A percentile compares a stretch with the other conserved stretches of the same genome.
Conservation (phyloP, 805 yeast species). For the Wickerhamomyces mucosus region DNA sequence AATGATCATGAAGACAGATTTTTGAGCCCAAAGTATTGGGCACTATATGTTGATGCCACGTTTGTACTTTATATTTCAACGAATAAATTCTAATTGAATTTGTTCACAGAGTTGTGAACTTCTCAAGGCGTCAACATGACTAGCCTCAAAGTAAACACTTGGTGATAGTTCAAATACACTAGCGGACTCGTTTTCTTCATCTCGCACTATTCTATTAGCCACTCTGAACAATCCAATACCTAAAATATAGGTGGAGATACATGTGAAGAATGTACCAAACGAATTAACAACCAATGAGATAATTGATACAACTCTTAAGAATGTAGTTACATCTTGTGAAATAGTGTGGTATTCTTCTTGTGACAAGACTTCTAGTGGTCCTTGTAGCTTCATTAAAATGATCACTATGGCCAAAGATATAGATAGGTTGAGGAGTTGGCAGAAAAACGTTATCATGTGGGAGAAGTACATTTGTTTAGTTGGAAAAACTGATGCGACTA, state of each 20-base stretch:
- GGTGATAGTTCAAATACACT: not conserved
- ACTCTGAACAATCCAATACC: slow-evolving; percentile 7
- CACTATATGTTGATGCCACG: too few species aligned
- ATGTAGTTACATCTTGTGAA: not conserved
- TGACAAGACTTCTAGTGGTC: not conserved
- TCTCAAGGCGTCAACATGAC: too few species aligned
- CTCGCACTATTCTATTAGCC: slow-evolving; percentile 8
- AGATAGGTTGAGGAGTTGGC: slow-evolving; percentile 1
- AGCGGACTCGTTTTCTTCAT: not conserved
- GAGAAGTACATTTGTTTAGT: slow-evolving; percentile 1
- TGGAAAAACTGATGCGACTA: slow-evolving; percentile 5
- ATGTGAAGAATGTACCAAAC: not conserved
- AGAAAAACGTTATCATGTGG: slow-evolving; percentile 1
- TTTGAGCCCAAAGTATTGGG: too few species aligned
- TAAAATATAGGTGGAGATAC: slow-evolving; percentile 1
- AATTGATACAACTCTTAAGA: not conserved
- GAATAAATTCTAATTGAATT: too few species aligned
- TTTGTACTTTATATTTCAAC: not conserved
- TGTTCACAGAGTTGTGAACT: too few species aligned
- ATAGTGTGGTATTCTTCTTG: not conserved
- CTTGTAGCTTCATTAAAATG: not conserved
- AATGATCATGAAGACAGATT: too few species aligned
- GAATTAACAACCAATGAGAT: slow-evolving; percentile 1
- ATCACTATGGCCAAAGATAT: not conserved
- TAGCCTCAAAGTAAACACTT: not conserved